phyloP scores from a whole-genome alignment of 352 stramenopile species.

The Pythium apleroticum region DNA sequence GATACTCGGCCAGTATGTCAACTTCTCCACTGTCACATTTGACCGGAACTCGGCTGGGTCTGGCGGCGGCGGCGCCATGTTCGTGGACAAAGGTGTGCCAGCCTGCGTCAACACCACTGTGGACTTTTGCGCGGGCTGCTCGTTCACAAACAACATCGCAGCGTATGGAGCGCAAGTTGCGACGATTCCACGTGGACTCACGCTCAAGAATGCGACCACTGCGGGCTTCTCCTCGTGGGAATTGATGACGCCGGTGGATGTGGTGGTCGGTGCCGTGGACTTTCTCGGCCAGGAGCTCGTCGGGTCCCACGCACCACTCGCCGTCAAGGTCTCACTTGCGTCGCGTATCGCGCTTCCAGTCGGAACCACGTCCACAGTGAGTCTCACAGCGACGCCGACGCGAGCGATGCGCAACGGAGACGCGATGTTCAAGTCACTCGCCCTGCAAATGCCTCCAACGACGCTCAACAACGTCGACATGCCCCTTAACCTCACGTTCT shows the following conservation, averaged over 20 bases:
- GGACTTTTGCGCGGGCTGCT: neutral
- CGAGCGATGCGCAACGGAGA: constrained; percentile 5
- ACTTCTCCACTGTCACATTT: neutral
- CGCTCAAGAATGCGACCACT: neutral
- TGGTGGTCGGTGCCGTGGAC: constrained; percentile 6
- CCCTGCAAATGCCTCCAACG: neutral
- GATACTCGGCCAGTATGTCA: constrained; percentile 2
- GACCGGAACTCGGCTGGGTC: constrained; percentile 12
- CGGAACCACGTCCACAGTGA: neutral
- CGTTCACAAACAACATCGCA: constrained; percentile 2
- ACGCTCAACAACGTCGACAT: constrained; percentile 7
- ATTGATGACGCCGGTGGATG: constrained; percentile 6
- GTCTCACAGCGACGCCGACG: neutral
- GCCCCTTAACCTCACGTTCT: constrained; percentile 12
- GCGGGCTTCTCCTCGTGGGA: neutral
- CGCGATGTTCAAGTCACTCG: constrained; percentile 11
- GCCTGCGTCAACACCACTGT: constrained; percentile 1
- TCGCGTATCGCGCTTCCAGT: neutral
- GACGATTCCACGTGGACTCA: constrained; percentile 2
- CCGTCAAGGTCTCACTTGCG: neutral
- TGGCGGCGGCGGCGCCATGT: constrained; percentile 19
- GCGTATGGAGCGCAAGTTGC: constrained; percentile 7
- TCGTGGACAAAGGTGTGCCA: constrained; percentile 12
- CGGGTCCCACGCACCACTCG: constrained; percentile 1
- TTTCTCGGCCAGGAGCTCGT: constrained; percentile 2